phyloP scores from a whole-genome alignment of 345 rosid species.

The Toxicodendron radicans region DNA sequence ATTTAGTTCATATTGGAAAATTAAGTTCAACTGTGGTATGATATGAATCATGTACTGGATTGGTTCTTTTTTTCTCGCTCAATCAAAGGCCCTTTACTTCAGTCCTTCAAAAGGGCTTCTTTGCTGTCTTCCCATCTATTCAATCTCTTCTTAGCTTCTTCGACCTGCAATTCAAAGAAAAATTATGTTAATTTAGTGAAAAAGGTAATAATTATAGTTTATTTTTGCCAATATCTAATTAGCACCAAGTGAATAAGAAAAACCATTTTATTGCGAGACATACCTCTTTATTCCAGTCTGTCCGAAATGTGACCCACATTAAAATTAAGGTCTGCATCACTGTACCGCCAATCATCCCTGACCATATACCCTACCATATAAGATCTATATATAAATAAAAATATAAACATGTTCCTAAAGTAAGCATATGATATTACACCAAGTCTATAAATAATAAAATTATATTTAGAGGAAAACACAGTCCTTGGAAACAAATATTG shows the following conservation, averaged over 20 bases:
- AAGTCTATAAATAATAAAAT: neutral
- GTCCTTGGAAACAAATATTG: neutral
- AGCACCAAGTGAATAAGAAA: too few species aligned
- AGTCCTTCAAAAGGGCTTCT: conserved; percentile 11
- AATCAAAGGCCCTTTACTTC: neutral
- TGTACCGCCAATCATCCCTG: conserved; percentile 72
- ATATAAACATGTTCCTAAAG: too few species aligned
- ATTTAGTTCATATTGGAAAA: neutral
- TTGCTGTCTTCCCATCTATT: conserved; percentile 31
- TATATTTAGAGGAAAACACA: neutral
- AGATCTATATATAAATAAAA: too few species aligned
- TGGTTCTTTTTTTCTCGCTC: neutral
- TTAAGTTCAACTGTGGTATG: too few species aligned
- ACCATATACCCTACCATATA: conserved; percentile 60
- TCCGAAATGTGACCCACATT: conserved; percentile 55
- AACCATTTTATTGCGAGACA: too few species aligned
- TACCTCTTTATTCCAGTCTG: conserved; percentile 71
- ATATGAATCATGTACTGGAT: too few species aligned
- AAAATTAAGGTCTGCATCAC: conserved; percentile 58
- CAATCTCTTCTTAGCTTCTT: conserved; percentile 37
- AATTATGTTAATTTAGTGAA: too few species aligned
- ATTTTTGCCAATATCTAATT: too few species aligned
- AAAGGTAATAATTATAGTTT: too few species aligned
- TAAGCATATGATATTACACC: too few species aligned
- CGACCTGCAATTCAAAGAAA: conserved; percentile 28